These are phyloP conservation scores for Paracoccidioides lutzii DNA, from an alignment of 2,329 filamentous ascomycete genomes.

Conservation along the genomic window DNA sequence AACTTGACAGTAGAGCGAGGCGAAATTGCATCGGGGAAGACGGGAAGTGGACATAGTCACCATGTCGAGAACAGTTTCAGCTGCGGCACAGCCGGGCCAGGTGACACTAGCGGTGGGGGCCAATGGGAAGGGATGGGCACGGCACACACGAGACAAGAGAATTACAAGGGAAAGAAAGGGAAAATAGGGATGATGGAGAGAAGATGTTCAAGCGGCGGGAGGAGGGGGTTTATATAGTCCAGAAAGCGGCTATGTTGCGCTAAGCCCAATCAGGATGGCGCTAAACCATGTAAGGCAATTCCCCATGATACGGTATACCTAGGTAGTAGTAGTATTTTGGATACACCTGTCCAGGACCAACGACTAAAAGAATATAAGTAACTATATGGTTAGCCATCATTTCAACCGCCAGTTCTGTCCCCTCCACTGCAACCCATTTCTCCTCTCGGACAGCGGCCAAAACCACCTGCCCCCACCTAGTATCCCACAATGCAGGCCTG, in stretches of 20 bases:
- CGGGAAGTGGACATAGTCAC: not conserved
- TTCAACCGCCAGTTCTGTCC: too few relatives aligned
- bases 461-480: too few relatives aligned
- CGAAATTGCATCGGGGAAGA: slow-evolving; percentile 1
- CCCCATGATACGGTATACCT: slow-evolving; percentile 1
- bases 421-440: too few relatives aligned
- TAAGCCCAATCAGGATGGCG: not conserved
- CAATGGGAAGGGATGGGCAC: not conserved
- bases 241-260: slow-evolving; percentile 1
- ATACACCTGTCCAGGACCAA: too few relatives aligned
- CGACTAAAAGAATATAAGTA: too few relatives aligned
- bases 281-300: slow-evolving; percentile 2
- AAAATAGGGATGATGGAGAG: slow-evolving; percentile 2
- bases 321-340: not conserved
- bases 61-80: not conserved
- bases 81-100: not conserved
- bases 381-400: too few relatives aligned
- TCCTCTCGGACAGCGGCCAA: too few relatives aligned
- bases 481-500: too few relatives aligned
- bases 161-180: not conserved
- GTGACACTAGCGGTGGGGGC: not conserved
- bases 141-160: slow-evolving; percentile 1
- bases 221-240: slow-evolving; percentile 1
- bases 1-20: not conserved
- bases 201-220: not conserved